Base-by-base conservation (phyloP, 148 eudicot species). In the Hydrangea macrophylla region DNA sequence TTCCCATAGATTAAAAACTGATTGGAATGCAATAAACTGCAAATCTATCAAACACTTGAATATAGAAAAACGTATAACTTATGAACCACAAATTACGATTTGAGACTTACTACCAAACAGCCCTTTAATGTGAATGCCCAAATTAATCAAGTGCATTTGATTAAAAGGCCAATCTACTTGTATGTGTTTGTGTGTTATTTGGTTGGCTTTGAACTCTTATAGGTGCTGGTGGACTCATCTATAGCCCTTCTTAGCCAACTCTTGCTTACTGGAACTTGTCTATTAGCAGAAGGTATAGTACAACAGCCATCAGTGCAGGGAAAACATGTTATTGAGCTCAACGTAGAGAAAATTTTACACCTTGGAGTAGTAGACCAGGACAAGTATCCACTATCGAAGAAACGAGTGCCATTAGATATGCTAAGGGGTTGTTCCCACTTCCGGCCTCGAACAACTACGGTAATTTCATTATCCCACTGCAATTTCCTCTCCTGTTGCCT, bases 381-480 rank as follows among this genome's bases (percentile, higher is more conserved):
- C 20, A 83, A 69, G 63, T 90, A 90, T 68, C 98, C 96, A 9
- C 79, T 92, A 25, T 81, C 98, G 0, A 92, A 86, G 91, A 92
- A 84, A 56, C 80, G 91, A 36, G 69, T 92, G 27, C 94, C 92
- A 32, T 60, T 92, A 55, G 92, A 90, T 55, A 62, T 40, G 42
- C 68, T 92, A 67, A 77, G 94, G 60, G 88, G 88, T 70, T 80
- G 80, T 74, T 71, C 96, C 35, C 96, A 92, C 24, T 84, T 92
- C 68, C 86, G 94, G 10, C 92, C 98, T 33, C 83, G 98, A 17
- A 92, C 98, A 59, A 92, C 90, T n/a, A 92, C 96, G 65, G 96
- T 92, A 58, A 60, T 30, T 60, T 64, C 39, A 10, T 23, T 9
- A 18, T 28, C 55, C 30, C 32, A 1, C 8, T 68, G 39, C 51